Evolutionary conservation across 202 grass and related monocot genomes (phyloP), one percentile per base, ranked within the genome.

Genomic region (Zizania palustris): DNA sequence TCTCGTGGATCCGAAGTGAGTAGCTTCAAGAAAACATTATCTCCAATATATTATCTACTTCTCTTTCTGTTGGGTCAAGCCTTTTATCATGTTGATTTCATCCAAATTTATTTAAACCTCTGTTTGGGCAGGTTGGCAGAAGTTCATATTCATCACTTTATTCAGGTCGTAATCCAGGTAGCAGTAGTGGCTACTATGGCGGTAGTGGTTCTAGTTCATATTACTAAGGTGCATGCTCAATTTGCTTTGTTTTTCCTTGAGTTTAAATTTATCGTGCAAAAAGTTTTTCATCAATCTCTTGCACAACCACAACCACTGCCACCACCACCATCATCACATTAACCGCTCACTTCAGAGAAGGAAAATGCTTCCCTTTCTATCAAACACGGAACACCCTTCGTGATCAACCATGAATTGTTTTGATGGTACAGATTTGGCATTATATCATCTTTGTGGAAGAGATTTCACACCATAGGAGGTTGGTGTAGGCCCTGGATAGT

Each of bases 1-100:
- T 78, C 96, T 81, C 96, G 92, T 86, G 92, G 92, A 54, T 96
- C 96, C 74, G 90, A 99, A 68, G 96, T 99, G 75, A 89, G 92
- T 83, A 28, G 28, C 60, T 43, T 65, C 73, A 40, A 81, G 8
- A 79, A 75, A 85, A 69, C 45, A 53, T 75, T 28, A n/a, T n/a
- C 8, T 54, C 44, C 60, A 69, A 42, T 65, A 9, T 48, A 76
- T 67, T 41, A 68, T 37, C 6, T 51, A 66, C 14, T 18, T 9
- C 6, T 11, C 5, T 65, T 84, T 50, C 21, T 13, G 28, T 21
- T 83, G 46, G 4, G 9, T 10, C 19, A 28, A 67, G 35, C 18
- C 12, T 44, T 53, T 41, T 66, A 40, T 20, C 3, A 21, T 62
- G 11, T 36, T 45, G 38, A 15, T 56, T 36, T 12, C 12, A 10